phyloP scores from a whole-genome alignment of 106 monocot genomes.

The Amphibolis antarctica region DNA sequence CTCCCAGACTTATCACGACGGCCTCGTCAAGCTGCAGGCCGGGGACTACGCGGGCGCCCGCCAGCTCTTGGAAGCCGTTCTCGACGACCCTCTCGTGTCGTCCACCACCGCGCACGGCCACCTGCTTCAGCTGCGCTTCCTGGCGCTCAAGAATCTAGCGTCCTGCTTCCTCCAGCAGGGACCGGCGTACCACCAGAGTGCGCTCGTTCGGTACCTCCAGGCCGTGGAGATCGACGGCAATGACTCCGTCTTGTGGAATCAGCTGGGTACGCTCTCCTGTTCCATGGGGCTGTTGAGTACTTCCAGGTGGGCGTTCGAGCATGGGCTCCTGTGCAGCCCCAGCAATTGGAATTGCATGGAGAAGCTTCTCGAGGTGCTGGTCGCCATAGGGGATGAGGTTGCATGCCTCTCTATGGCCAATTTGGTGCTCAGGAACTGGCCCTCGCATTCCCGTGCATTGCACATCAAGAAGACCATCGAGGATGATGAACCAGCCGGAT shows the following conservation, averaged over 20 bases:
- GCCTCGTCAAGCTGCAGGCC: conserved; percentile 70
- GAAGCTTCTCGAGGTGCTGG: conserved; percentile 75
- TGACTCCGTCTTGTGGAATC: conserved; percentile 97
- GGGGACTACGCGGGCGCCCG: conserved; percentile 69
- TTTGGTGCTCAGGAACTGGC: conserved; percentile 81
- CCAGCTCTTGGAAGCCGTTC: conserved; percentile 74
- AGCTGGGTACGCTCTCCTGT: conserved; percentile 85
- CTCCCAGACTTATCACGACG: conserved; percentile 91
- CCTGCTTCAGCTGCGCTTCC: conserved; percentile 74
- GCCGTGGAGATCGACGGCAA: conserved; percentile 86
- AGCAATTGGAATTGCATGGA: conserved; percentile 99
- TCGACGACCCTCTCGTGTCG: conserved; percentile 81
- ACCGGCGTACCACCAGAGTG: conserved; percentile 45
- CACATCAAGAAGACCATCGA: conserved; percentile 80
- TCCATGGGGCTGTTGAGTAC: conserved; percentile 79
- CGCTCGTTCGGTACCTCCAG: conserved; percentile 91
- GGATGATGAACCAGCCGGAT: conserved; percentile 43
- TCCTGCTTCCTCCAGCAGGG: conserved; percentile 81
- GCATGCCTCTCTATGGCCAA: conserved; percentile 69
- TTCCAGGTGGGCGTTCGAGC: conserved; percentile 95
- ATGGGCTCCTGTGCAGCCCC: conserved; percentile 88
- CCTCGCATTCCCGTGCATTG: conserved; percentile 88
- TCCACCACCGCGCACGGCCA: conserved; percentile 50
- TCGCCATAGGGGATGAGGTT: conserved; percentile 81
- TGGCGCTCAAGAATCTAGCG: conserved; percentile 89